phyloP scores from a whole-genome alignment of 192 early-diverging fungal genomes.

The Coemansia sp. region DNA sequence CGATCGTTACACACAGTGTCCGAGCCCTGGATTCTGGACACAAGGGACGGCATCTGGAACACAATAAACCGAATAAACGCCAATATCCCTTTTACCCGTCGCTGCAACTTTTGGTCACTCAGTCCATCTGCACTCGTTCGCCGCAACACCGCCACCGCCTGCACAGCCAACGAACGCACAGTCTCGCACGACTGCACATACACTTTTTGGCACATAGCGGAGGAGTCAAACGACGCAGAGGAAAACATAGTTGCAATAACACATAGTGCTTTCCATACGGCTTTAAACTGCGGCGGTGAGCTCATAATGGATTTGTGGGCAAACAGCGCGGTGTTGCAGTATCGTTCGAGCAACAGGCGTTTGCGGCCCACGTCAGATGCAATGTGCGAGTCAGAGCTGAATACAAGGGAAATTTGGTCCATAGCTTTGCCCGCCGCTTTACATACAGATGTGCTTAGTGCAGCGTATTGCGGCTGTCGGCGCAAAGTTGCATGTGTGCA shows the following conservation, averaged over 20 bases:
- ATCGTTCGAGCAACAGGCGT: conserved; percentile 26
- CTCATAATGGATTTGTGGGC: conserved; percentile 22
- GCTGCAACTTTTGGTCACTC: conserved; percentile 13
- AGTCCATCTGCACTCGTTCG: conserved; percentile 4
- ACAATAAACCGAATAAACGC: conserved; percentile 42
- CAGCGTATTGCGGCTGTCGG: conserved; percentile 1
- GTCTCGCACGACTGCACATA: conserved; percentile 23
- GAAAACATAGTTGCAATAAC: conserved; percentile 21
- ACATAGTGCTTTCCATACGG: conserved; percentile 30
- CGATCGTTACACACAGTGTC: not conserved
- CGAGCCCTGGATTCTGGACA: conserved; percentile 4
- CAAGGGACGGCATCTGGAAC: conserved; percentile 35
- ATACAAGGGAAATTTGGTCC: conserved; percentile 19
- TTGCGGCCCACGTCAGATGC: conserved; percentile 21
- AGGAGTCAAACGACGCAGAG: conserved; percentile 18
- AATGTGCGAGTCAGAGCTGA: conserved; percentile 23
- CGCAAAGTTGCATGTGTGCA: conserved; percentile 8
- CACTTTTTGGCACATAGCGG: conserved; percentile 16
- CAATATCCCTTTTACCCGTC: conserved; percentile 21
- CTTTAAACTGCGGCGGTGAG: conserved; percentile 34
- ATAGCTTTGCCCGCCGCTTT: conserved; percentile 15
- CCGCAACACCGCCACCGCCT: conserved; percentile 7
- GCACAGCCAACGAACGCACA: conserved; percentile 13
- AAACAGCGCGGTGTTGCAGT: conserved; percentile 10
- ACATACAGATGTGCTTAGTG: not conserved